phyloP scores from a whole-genome alignment of 2,329 filamentous ascomycete species.

The Xylariales sp. region DNA sequence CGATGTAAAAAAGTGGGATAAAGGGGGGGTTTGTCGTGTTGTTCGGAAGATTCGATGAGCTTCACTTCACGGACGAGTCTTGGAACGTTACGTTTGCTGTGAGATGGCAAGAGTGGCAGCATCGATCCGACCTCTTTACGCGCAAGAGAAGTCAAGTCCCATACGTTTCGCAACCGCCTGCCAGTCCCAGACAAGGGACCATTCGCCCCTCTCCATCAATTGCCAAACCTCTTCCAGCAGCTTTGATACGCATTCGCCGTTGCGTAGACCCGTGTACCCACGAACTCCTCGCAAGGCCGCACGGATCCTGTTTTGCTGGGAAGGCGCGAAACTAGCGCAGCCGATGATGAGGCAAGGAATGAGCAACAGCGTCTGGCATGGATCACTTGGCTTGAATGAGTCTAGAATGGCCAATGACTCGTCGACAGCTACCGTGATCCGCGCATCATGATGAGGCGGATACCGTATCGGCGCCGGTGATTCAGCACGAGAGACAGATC shows the following conservation, averaged over 20 bases:
- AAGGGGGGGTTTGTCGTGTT: too few species aligned
- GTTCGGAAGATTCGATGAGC: too few species aligned
- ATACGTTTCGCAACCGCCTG: conserved; percentile 50
- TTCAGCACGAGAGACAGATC: conserved; percentile 19
- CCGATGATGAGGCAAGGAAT: conserved; percentile 58
- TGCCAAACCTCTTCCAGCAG: conserved; percentile 56
- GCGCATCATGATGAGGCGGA: conserved; percentile 43
- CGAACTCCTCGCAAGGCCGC: conserved; percentile 45
- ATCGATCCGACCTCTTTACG: conserved; percentile 20
- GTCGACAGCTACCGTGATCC: conserved; percentile 51
- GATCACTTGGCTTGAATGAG: conserved; percentile 52
- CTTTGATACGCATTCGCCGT: conserved; percentile 48
- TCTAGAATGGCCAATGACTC: conserved; percentile 52
- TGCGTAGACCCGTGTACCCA: conserved; percentile 56
- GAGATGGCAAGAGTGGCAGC: too few species aligned
- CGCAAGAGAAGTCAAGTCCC: conserved; percentile 52
- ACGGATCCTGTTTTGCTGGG: conserved; percentile 49
- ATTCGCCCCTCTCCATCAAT: conserved; percentile 54
- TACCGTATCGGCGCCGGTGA: conserved; percentile 44
- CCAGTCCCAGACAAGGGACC: conserved; percentile 60
- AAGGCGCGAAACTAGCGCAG: conserved; percentile 50
- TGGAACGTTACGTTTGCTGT: too few species aligned
- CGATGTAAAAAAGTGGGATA: too few species aligned
- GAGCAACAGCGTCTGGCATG: conserved; percentile 54
- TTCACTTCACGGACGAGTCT: too few species aligned